Base-by-base conservation (phyloP, 2,329 filamentous ascomycete species). In the Aspergillus persii region DNA sequence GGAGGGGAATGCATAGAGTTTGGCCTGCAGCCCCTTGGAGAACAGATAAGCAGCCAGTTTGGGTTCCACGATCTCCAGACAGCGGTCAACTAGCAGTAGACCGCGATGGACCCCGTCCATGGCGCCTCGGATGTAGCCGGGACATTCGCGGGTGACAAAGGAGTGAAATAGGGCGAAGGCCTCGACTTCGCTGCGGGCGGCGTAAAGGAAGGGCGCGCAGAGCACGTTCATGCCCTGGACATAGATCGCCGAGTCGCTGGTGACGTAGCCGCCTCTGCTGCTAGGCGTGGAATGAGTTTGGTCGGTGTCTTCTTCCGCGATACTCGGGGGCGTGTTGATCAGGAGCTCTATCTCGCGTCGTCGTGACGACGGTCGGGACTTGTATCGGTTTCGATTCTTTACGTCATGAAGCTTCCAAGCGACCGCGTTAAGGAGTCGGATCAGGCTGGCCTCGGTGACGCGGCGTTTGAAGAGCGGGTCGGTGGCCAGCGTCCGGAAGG, bases 211-310 rank as follows among this genome's bases (percentile, higher is more conserved):
- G 0, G 95, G 95, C 0, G 95, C 95, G 8, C 93, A 94, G 15
- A 99, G 85, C 46, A 99, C 95, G 73, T 99, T 99, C 94, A 99
- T 98, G 66, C 95, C 95, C 76, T 99, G 95, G 2, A 99, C 94
- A 69, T 99, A 99, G 46, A 91, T 93, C 33, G 92, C 91, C 9
- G 91, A 85, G 67, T 91, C 89, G 33, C 80, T 78, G 65, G 88
- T 83, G 36, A 64, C 62, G 27, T 60, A 64, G n/a, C 60, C 66
- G 50, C 54, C 41, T 39, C 59, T 59, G 23, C 60, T 66, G 39
- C 61, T 59, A 57, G 63, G 58, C 50, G 61, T 64, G 58, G 57
- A 53, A 31, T 57, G 30, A 48, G 59, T 62, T 26, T 54, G 54
- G 61, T 86, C 82, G 69, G 84, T 68, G 46, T 77, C 75, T 53